Percentiles rank a stretch among this genome's conserved stretches.
Conservation (phyloP, 139 green algal species). For the Picochlorum sp. region DNA sequence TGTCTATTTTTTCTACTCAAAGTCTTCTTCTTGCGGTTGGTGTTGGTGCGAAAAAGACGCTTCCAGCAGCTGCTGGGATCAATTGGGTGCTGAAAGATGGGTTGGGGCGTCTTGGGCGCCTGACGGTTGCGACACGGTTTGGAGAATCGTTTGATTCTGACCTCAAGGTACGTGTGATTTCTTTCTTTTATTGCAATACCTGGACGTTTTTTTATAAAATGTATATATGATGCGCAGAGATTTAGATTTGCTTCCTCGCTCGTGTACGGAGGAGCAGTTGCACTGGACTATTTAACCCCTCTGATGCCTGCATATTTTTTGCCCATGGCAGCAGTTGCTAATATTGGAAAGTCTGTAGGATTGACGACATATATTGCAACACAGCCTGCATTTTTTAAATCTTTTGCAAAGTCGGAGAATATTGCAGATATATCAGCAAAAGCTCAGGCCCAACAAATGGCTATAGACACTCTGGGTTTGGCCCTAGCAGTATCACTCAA, state of each 20-base stretch:
- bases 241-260: slow-evolving; percentile 76
- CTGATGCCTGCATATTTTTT: slow-evolving; percentile 78
- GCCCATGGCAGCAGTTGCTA: slow-evolving; percentile 69
- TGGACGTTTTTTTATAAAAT: background rate
- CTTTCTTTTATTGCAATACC: background rate
- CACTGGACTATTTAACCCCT: slow-evolving; percentile 80
- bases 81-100: slow-evolving; percentile 80
- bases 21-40: slow-evolving; percentile 85
- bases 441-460: slow-evolving; percentile 79
- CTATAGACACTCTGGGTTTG: slow-evolving; percentile 80
- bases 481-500: slow-evolving; percentile 42
- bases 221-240: slow-evolving; percentile 33
- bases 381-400: slow-evolving; percentile 67
- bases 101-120: slow-evolving; percentile 58
- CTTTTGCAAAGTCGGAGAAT: slow-evolving; percentile 77
- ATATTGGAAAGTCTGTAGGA: slow-evolving; percentile 78
- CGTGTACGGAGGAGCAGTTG: slow-evolving; percentile 58
- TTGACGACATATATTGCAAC: slow-evolving; percentile 83
- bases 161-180: slow-evolving; percentile 55
- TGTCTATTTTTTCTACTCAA: slow-evolving; percentile 66
- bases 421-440: slow-evolving; percentile 89
- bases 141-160: slow-evolving; percentile 75
- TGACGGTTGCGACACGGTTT: slow-evolving; percentile 68
- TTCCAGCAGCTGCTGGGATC: slow-evolving; percentile 65
- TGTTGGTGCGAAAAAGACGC: slow-evolving; percentile 64